Evolutionary conservation across 176 grass and related monocot species (phyloP), one percentile per base, ranked within the genome.

Genomic region (Aegilops sharonensis): DNA sequence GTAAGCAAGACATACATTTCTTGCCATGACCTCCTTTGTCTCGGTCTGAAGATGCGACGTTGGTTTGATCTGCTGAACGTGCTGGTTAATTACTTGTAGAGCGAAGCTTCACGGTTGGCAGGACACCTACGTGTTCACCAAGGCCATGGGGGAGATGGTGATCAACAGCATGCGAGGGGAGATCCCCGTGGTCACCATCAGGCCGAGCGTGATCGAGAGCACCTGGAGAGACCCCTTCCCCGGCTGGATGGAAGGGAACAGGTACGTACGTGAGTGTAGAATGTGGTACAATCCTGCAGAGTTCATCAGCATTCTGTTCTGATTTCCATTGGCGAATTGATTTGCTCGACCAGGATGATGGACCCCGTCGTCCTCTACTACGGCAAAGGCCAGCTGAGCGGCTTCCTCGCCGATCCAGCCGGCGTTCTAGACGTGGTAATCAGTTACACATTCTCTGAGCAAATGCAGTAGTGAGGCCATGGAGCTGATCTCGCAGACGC

Each of bases 211-310:
- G 12, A 92, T 98, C 2, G 96, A 98, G 81, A 95, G 96, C 84
- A 94, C 93, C 75, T 89, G 87, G 68, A 90, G 78, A 27, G 96
- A 98, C n/a, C 96, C 96, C 15, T 98, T 98, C 88, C 91, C 93
- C 0, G 96, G 96, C 5, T 98, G 96, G 96, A 98, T 98, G 91
- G 96, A 98, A 94, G 96, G 96, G 57, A 94, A 95, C 79, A 93
- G 95, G 93, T 98, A 69, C 13, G 8, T 50, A 0, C 18, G 2
- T 57, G 14, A 5, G 48, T 5, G 1, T 2, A 29, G 3, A 31
- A 69, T 9, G 14, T 77, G 52, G 17, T 18, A 13, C 6, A 14
- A 10, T 31, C 12, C 27, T 61, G 21, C 30, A 42, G 6, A 37
- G 8, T 32, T 54, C 6, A 68, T 24, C 23, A 29, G 14, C 8